Evolutionary conservation across 768 basidiomycete species (phyloP), one percentile per base, ranked within the genome.

Genomic region (Termitomyces sp.): DNA sequence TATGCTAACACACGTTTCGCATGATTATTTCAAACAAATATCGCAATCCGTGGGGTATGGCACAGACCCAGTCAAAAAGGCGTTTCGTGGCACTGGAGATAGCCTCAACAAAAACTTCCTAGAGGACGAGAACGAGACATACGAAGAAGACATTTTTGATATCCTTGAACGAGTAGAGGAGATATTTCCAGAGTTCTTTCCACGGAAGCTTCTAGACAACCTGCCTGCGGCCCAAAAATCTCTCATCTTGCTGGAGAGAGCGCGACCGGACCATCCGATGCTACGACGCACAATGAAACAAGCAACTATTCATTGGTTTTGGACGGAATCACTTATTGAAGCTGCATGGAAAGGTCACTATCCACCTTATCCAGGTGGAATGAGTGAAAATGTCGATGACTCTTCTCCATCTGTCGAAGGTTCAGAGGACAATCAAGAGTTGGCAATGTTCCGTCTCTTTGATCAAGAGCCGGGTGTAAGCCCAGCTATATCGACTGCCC

Each of bases 181-280:
- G 4, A 67, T 70, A 7, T 86, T 84, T 61, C 91, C 92, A 0
- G 69, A 69, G 4, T 93, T 94, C 68, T 81, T 93, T 58, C 79
- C 82, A 4, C 60, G 63, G 5, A 73, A 73, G 13, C 68, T 87
- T 29, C 70, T 80, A 7, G 73, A 78, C 46, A 74, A 81, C 7
- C 70, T 93, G 4, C 79, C 83, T 13, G 80, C 81, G 4, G 90
- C 90, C 1, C 82, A 82, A 59, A 86, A 82, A 63, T 92, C 92
- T 0, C 69, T 93, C 10, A 75, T 79, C 29, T 70, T 94, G 4
- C 76, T 93, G 0, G 76, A 76, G 48, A 78, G 77, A 10, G 89
- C 90, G 3, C 74, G 82, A 57, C 85, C 88, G 0, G 79, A 83
- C 47, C 88, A 91, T 64, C 76, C 77, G 0, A 67, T 89, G 12